A percentile compares a stretch with the other conserved stretches of the same genome.
Evolutionary conservation across 306 rosid species (phyloP).

Genomic region (Fragaria ananassa): DNA sequence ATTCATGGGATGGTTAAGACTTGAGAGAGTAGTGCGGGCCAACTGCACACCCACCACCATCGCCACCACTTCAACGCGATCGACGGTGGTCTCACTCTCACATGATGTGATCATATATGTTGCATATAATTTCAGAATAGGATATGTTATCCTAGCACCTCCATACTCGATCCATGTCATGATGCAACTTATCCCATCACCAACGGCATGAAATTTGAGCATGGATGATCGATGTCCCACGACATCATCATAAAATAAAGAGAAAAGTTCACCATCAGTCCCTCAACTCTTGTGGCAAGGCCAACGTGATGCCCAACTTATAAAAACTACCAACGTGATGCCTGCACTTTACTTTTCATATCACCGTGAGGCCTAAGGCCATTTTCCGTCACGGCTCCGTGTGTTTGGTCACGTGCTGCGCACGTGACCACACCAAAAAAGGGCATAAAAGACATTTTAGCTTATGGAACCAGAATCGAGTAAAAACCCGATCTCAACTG

Average conservation of each 20-base stretch:
- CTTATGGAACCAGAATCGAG: too few relatives aligned
- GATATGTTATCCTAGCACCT: slow-evolving; percentile 4
- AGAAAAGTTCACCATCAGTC: too few relatives aligned
- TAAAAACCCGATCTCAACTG: too few relatives aligned
- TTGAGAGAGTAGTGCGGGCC: background rate
- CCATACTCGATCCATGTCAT: slow-evolving; percentile 2
- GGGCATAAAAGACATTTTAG: too few relatives aligned
- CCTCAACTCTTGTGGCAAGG: too few relatives aligned
- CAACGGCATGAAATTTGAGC: background rate
- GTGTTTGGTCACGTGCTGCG: too few relatives aligned
- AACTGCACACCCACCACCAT: background rate
- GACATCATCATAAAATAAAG: background rate
- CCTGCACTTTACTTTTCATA: too few relatives aligned
- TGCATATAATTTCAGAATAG: background rate
- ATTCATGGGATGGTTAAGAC: background rate
- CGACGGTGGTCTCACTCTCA: slow-evolving; percentile 1
- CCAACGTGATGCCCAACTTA: too few relatives aligned
- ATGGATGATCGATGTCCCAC: background rate
- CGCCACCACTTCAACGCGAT: slow-evolving; percentile 7
- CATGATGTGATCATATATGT: background rate
- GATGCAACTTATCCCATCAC: slow-evolving; percentile 9
- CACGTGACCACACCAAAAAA: too few relatives aligned
- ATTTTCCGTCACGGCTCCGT: too few relatives aligned
- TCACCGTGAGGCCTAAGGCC: too few relatives aligned
- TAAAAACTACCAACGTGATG: too few relatives aligned